Percentiles rank a stretch among this genome's conserved stretches.
These are phyloP conservation scores for Filobasidium wieringae DNA, from an alignment of 768 basidiomycete genomes.

Conservation along the genomic window DNA sequence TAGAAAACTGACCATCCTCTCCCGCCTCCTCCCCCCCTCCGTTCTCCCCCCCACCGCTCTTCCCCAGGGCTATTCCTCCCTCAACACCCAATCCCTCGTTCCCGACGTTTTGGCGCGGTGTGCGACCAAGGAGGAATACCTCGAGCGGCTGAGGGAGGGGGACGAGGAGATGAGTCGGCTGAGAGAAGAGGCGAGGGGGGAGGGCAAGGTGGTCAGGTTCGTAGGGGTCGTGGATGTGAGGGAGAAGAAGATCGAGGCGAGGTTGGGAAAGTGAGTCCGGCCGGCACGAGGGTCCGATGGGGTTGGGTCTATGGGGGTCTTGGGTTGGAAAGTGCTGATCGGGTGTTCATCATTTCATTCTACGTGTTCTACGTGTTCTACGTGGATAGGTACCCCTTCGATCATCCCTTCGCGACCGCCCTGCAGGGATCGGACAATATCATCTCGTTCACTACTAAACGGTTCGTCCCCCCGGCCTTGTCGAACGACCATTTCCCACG, in stretches of 20 bases:
- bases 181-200: conserved; percentile 61
- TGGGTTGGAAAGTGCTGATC: not conserved
- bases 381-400: conserved; percentile 60
- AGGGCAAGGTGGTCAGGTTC: conserved; percentile 78
- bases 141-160: conserved; percentile 64
- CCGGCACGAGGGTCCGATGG: too few relatives aligned
- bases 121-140: conserved; percentile 67
- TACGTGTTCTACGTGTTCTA: not conserved
- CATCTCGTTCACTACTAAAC: conserved; percentile 88
- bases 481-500: not conserved
- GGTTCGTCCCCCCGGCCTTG: conserved; percentile 35
- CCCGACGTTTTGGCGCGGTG: conserved; percentile 60
- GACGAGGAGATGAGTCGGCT: conserved; percentile 67
- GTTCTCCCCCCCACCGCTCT: conserved; percentile 44
- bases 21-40: conserved; percentile 48
- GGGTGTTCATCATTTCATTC: not conserved
- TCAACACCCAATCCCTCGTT: conserved; percentile 73
- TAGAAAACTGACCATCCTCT: conserved; percentile 89
- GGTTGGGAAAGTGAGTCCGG: conserved; percentile 65
- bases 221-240: conserved; percentile 85
- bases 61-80: conserved; percentile 65
- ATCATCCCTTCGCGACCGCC: conserved; percentile 90
- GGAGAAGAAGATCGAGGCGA: conserved; percentile 63
- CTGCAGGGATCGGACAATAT: conserved; percentile 96
- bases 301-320: not conserved